Conservation (phyloP, 2,329 filamentous ascomycete genomes). For the Aspergillus terreus region DNA sequence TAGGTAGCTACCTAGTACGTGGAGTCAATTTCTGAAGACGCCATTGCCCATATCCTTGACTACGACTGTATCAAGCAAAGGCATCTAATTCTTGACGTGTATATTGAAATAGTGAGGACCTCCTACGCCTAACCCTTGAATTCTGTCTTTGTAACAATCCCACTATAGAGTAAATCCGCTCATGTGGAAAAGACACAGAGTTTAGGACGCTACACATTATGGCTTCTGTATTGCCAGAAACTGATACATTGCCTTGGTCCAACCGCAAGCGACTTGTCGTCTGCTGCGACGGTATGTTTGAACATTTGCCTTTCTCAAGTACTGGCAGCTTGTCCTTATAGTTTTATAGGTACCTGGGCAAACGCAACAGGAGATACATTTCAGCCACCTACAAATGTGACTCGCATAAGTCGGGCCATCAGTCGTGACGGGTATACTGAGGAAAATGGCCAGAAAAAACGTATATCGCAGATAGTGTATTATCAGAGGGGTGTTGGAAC, state of each 20-base stretch:
- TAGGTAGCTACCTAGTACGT: not conserved
- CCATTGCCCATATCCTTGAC: not conserved
- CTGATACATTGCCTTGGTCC: not conserved
- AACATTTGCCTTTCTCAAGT: not conserved
- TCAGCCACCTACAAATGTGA: slow-evolving; percentile 2
- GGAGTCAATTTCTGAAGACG: not conserved
- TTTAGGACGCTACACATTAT: not conserved
- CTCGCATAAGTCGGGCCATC: slow-evolving; percentile 3
- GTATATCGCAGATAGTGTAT: slow-evolving; percentile 3
- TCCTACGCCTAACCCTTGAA: not conserved
- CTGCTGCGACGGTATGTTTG: slow-evolving; percentile 1
- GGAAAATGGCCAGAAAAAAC: not conserved
- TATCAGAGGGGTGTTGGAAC: slow-evolving; percentile 3
- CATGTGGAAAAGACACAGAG: not conserved
- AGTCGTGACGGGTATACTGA: not conserved
- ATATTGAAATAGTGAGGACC: not conserved
- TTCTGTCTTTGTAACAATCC: not conserved
- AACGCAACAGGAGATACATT: not conserved
- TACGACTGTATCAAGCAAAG: not conserved
- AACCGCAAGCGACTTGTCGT: slow-evolving; percentile 1
- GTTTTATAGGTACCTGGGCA: slow-evolving; percentile 2
- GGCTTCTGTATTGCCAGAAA: not conserved
- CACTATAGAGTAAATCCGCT: not conserved
- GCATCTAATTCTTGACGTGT: not conserved
- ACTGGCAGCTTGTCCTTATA: not conserved